These are phyloP conservation scores for Glonium stellatum DNA, from an alignment of 495 filamentous ascomycete species.

Conservation along the genomic window DNA sequence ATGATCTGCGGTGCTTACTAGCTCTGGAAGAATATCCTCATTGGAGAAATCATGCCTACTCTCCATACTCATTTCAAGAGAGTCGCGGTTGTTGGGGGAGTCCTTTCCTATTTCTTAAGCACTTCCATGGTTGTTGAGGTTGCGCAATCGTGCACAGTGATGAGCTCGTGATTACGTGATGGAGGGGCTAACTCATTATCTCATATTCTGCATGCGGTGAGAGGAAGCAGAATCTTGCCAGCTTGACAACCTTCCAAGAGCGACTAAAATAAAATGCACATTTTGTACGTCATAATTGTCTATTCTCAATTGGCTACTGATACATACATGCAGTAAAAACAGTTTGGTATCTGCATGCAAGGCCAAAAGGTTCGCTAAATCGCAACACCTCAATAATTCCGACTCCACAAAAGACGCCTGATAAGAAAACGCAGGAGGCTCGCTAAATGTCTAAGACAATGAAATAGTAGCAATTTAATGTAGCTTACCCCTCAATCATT, in stretches of 20 bases:
- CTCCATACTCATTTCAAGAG: too few relatives aligned
- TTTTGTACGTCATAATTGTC: not conserved
- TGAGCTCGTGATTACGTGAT: too few relatives aligned
- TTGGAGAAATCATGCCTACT: not conserved
- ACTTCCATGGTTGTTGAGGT: too few relatives aligned
- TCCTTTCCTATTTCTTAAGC: too few relatives aligned
- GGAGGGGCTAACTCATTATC: too few relatives aligned
- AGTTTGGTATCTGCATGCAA: not conserved
- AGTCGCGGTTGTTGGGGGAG: too few relatives aligned
- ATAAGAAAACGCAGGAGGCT: not conserved
- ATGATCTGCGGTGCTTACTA: not conserved
- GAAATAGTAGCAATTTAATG: not conserved
- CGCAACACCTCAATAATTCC: slow-evolving; percentile 6
- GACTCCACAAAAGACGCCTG: not conserved
- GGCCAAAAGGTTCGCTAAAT: slow-evolving; percentile 11
- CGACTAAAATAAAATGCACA: not conserved
- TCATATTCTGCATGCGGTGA: too few relatives aligned
- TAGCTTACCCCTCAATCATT: slow-evolving; percentile 45
- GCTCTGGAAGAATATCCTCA: not conserved
- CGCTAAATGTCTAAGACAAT: not conserved
- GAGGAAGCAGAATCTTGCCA: too few relatives aligned
- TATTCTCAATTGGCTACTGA: not conserved
- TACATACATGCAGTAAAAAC: not conserved
- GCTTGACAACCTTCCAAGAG: not conserved
- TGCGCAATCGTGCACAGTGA: too few relatives aligned